Conservation (phyloP, 225 moss, liverwort and hornwort genomes). For the Physcomitrellopsis africana region DNA sequence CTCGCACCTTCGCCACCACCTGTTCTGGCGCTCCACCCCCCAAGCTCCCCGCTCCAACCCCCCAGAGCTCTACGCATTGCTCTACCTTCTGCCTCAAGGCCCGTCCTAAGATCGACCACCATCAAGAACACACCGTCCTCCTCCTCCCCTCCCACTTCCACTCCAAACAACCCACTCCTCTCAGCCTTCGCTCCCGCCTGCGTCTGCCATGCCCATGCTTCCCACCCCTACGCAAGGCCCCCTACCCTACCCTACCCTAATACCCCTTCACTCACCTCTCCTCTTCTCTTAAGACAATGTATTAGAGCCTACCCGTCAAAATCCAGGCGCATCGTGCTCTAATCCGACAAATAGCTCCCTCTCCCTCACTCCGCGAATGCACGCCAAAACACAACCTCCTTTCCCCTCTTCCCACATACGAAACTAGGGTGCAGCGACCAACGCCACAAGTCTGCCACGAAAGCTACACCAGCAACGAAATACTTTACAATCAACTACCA, state of each 20-base stretch:
- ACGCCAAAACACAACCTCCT: no score
- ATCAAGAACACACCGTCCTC: slow-evolving; percentile 13
- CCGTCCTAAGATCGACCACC: slow-evolving; percentile 27
- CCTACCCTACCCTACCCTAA: slow-evolving; percentile 46
- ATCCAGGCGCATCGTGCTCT: background rate
- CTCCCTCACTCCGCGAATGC: no score
- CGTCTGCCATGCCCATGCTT: slow-evolving; percentile 20
- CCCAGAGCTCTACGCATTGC: slow-evolving; percentile 42
- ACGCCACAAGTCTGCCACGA: no score
- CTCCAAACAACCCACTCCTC: background rate
- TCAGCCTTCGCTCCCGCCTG: background rate
- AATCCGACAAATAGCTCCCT: no score
- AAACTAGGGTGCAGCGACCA: no score
- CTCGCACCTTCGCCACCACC: background rate
- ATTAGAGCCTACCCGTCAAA: no score
- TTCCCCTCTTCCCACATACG: no score
- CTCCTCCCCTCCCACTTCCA: slow-evolving; percentile 17
- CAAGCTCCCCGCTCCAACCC: slow-evolving; percentile 40
- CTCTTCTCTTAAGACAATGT: background rate
- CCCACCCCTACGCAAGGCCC: background rate
- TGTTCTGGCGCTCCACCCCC: background rate
- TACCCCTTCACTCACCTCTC: slow-evolving; percentile 4
- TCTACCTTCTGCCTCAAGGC: background rate
- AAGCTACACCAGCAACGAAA: no score
- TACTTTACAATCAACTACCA: background rate